Conservation (phyloP, 768 basidiomycete genomes). For the Boletus subparvulus region DNA sequence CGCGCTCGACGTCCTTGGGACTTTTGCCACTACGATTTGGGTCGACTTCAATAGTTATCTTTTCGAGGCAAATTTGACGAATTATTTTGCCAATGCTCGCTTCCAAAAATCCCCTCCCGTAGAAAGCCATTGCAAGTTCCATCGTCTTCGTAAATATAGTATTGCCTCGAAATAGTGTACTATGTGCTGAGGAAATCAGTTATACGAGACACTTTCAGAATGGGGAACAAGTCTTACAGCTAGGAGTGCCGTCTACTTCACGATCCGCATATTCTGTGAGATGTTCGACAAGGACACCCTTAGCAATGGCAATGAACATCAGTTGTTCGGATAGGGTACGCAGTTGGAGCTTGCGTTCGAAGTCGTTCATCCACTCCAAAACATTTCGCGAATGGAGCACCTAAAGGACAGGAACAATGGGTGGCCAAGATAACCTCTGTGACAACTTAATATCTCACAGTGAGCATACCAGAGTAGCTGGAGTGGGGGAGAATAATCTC, state of each 20-base stretch:
- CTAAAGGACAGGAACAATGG: conserved; percentile 4
- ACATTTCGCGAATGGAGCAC: conserved; percentile 57
- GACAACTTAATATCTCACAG: conserved; percentile 40
- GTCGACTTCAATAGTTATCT: conserved; percentile 80
- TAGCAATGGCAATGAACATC: conserved; percentile 69
- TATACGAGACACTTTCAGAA: background rate
- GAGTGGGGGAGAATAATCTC: conserved; percentile 75
- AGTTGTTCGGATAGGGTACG: conserved; percentile 61
- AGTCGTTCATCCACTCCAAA: conserved; percentile 72
- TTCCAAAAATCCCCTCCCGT: conserved; percentile 79
- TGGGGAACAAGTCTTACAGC: conserved; percentile 46
- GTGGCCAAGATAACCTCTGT: background rate
- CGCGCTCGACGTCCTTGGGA: conserved; percentile 61
- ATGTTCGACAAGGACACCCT: conserved; percentile 61
- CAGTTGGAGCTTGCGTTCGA: conserved; percentile 64
- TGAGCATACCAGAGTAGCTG: conserved; percentile 59
- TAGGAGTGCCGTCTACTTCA: conserved; percentile 68
- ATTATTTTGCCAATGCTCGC: conserved; percentile 72
- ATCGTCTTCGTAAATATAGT: conserved; percentile 70
- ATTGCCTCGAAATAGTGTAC: conserved; percentile 72
- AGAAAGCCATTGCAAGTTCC: conserved; percentile 78
- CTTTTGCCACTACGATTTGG: conserved; percentile 64
- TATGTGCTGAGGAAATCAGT: conserved; percentile 52
- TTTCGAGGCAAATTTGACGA: conserved; percentile 67
- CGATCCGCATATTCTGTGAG: conserved; percentile 66